Evolutionary conservation across 129 eudicot genomes (phyloP), one percentile per base, ranked within the genome.

Genomic region (Ambrosia trifida): DNA sequence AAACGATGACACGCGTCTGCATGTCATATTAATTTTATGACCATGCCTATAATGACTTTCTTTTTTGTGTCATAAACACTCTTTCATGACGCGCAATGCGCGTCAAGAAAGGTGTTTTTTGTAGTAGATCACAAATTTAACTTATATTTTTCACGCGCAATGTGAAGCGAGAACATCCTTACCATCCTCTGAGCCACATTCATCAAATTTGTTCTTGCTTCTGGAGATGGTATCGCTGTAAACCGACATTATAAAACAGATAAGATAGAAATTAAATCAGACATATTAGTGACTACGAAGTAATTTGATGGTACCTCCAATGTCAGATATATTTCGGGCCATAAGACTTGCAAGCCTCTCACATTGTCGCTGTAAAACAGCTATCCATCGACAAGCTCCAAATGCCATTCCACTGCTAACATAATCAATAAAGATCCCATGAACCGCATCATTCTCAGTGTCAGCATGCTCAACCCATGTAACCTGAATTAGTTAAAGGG

Each of bases 381-480:
- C 94, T 72, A 95, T 76, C 99, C 99, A 95, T 0, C 99, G 82
- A 19, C 56, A 86, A 16, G 99, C 99, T 40, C 97, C 99, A 86
- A 95, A 95, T 3, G 97, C 99, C 72, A 59, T 45, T 5, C 96
- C 96, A 64, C 82, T 84, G 31, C 80, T 80, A 56, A 90, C 89
- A 67, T 73, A 78, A 54, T 79, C 79, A 38, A 80, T 70, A 50
- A 88, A 86, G 18, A 88, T 81, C 64, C 85, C 89, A 57, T 90
- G 91, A 32, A 86, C 79, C 2, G 87, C 89, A 24, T 82, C 89
- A 58, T 95, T 92, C 60, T 86, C 96, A 20, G 83, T 86, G 77
- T 86, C 99, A 0, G 80, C 97, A 64, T 95, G 97, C 64, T 95
- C 99, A n/a, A 95, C 86, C 99, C 99, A 95, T 0, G 99, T 90